Evolutionary conservation across 768 basidiomycete genomes (phyloP), one percentile per base, ranked within the genome.

Genomic region (Pholiota microspora): DNA sequence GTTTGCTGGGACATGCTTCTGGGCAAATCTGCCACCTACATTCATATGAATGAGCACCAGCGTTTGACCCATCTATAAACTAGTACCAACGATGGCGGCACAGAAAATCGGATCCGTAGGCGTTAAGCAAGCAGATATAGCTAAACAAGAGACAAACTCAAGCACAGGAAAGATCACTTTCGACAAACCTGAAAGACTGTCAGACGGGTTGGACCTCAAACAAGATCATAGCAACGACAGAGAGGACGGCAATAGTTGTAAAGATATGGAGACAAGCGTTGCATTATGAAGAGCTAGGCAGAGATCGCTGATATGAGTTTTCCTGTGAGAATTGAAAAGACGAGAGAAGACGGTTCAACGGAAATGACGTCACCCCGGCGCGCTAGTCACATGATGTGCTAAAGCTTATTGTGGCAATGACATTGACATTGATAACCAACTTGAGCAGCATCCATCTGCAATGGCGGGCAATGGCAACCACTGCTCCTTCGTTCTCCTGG

Each of bases 31-130:
- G 0, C 90, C 89, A 8, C 86, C 88, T 89, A 54, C 6, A 12
- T 5, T 7, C 2, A 18, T 13, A 35, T 35, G 32, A 42, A 28
- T 46, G 31, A 56, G 32, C 28, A 12, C n/a, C 15, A 38, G 34
- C n/a, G 10, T 3, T 48, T 5, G 18, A 21, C 3, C 16, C 27
- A 32, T 45, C 21, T 28, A 4, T 16, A 28, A 21, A 32, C 13
- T 65, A 78, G 28, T 49, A 82, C 87, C 85, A 2, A 88, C 87
- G 65, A 86, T 94, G 48, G 80, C 86, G 50, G 92, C 90, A 51
- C 89, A 92, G 47, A 96, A 86, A 60, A 96, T 90, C 0, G 96
- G 96, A 72, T 99, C 96, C 9, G 96, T 99, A 1, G 93, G 92
- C 0, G 94, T 95, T 23, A 95, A 76, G 58, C 91, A 94, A 2